A percentile compares a stretch with the other conserved stretches of the same genome.
These are phyloP conservation scores for Pulchroboletus neoregius DNA, from an alignment of 1,284 basidiomycete species.

Conservation along the genomic window DNA sequence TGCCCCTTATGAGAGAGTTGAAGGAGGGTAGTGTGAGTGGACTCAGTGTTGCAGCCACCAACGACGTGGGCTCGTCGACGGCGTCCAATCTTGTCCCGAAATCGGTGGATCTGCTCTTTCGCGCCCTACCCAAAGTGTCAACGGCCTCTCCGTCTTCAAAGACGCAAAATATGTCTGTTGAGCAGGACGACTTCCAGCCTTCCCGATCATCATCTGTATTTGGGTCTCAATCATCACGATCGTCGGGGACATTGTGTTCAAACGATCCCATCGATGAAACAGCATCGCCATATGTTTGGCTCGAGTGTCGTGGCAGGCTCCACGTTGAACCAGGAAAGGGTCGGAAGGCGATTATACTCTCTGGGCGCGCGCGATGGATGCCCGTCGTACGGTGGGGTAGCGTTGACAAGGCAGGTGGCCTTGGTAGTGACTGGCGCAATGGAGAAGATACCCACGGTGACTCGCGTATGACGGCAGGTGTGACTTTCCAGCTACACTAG, in stretches of 20 bases:
- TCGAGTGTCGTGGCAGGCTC: constrained; percentile 81
- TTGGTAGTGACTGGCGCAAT: constrained; percentile 23
- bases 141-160: background rate
- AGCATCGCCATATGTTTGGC: constrained; percentile 69
- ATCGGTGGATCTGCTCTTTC: constrained; percentile 73
- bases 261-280: constrained; percentile 7
- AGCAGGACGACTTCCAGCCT: background rate
- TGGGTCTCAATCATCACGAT: constrained; percentile 4
- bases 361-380: constrained; percentile 69
- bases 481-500: background rate
- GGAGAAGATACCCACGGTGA: background rate
- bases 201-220: background rate
- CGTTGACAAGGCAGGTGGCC: constrained; percentile 47
- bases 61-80: constrained; percentile 15
- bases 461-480: constrained; percentile 17
- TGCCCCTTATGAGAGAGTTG: constrained; percentile 88
- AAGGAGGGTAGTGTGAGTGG: constrained; percentile 67
- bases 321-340: constrained; percentile 89
- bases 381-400: constrained; percentile 59
- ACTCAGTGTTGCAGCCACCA: constrained; percentile 10
- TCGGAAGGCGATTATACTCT: constrained; percentile 82
- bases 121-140: constrained; percentile 56
- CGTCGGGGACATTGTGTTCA: constrained; percentile 1
- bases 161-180: background rate
- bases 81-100: constrained; percentile 23